Evolutionary conservation across 1,284 basidiomycete genomes (phyloP), one percentile per base, ranked within the genome.

Genomic region (Inonotus obliquus): DNA sequence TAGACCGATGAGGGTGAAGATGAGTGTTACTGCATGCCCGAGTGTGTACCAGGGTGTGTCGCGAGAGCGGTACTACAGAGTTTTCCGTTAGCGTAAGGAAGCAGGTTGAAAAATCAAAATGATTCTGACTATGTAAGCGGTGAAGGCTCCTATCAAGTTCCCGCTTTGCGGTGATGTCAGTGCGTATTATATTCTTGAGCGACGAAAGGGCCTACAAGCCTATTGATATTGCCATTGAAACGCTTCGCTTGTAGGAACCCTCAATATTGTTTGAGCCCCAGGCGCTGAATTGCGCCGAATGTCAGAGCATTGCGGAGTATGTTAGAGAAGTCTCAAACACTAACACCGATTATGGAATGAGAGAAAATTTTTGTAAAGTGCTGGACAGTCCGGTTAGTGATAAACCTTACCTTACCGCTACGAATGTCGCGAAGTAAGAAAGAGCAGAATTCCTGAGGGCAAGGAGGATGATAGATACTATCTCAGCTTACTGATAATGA

Each of bases 261-360:
- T 90, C 87, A 19, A 87, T 80, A 67, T 88, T 89, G 67, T 86
- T 87, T 29, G 84, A 83, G 39, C 83, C 84, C 84, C 87, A 89
- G 4, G 87, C 84, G 10, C 32, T 32, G 9, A 4, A 32, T 32
- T 32, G n/a, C n/a, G n/a, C n/a, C n/a, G n/a, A n/a, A n/a, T n/a
- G n/a, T n/a, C n/a, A n/a, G n/a, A n/a, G n/a, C n/a, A n/a, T n/a
- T n/a, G n/a, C n/a, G n/a, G n/a, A n/a, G n/a, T n/a, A n/a, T n/a
- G n/a, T n/a, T n/a, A n/a, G n/a, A n/a, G n/a, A n/a, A 9, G 9
- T 4, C 4, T 32, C 32, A 32, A 32, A 32, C 9, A 9, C 32
- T 32, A 9, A 32, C 32, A 49, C 48, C 21, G 48, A 67, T 84
- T 85, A 44, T 39, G 2, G 38, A 39, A 6, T 14, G 19, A 25